Evolutionary conservation across 225 moss, liverwort and hornwort species (phyloP), one percentile per base, ranked within the genome.

Genomic region (Climacium dendroides): DNA sequence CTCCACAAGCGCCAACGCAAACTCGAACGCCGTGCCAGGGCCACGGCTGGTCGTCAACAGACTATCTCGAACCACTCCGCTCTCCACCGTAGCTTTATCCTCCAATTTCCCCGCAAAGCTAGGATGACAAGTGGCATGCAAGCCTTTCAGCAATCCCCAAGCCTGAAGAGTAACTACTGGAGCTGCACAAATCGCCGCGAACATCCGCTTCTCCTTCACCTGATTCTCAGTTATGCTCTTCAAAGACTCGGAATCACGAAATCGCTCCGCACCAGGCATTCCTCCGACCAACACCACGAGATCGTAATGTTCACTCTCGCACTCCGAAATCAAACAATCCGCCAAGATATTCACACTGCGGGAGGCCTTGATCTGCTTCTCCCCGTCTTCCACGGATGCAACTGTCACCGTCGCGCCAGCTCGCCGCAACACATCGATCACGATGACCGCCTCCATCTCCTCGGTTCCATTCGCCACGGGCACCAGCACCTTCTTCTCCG

Each of bases 401-500:
- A 97, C 88, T 2, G 92, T 95, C 57, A 98, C 98, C 24, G 90
- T 91, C 22, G 96, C 97, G 50, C 97, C 97, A n/a, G 98, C 97
- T 87, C 98, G 94, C 29, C 98, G 95, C 87, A 98, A 80, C 50
- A 98, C 90, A 61, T 98, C 98, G 80, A 95, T 94, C 78, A 95
- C 76, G 19, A 98, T 98, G 28, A 97, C 96, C 66, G 93, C 91
- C 91, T 98, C 98, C 98, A 98, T 98, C 91, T 98, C 98, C 93
- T 98, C 98, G 28, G 90, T 95, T 19, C 96, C 97, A 78, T 97
- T 89, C 71, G 97, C 98, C 81, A 98, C 93, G 19, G 98, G 96
- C 64, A 98, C 91, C 58, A 98, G 83, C 48, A 98, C 98, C 91
- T 94, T 90, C 88, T 72, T 91, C 90, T 61, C 28, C 35, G 84